Percentiles rank a stretch among this genome's conserved stretches.
phyloP scores from a whole-genome alignment of 148 eudicot species.

The Amaranthus hypochondriacus region DNA sequence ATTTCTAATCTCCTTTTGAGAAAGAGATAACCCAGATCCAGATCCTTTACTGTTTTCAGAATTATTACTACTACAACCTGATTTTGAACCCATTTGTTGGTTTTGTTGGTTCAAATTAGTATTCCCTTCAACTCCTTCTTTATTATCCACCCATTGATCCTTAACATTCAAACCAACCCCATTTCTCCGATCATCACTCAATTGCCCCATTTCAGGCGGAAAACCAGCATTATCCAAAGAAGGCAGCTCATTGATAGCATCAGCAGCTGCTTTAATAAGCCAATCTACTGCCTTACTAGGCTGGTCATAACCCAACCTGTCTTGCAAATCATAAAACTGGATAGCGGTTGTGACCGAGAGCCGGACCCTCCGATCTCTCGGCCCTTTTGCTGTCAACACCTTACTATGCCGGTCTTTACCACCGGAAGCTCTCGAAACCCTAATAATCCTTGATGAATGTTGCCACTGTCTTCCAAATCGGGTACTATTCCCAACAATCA shows the following conservation, averaged over 20 bases:
- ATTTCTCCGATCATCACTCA: slow-evolving; percentile 36
- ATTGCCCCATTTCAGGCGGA: slow-evolving; percentile 51
- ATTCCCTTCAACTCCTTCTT: slow-evolving; percentile 29
- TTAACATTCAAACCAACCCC: slow-evolving; percentile 1
- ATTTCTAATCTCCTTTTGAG: slow-evolving; percentile 59
- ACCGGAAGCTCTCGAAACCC: slow-evolving; percentile 89
- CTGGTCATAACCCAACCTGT: slow-evolving; percentile 74
- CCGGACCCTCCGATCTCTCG: slow-evolving; percentile 71
- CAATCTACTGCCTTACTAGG: slow-evolving; percentile 97
- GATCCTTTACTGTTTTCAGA: slow-evolving; percentile 87
- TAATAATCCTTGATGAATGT: slow-evolving; percentile 67
- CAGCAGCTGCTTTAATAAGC: slow-evolving; percentile 70
- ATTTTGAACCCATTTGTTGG: slow-evolving; percentile 33
- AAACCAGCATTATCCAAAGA: slow-evolving; percentile 32
- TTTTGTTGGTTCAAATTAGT: slow-evolving; percentile 17
- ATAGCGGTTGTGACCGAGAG: slow-evolving; percentile 81
- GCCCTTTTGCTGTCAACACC: slow-evolving; percentile 80
- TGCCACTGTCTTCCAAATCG: slow-evolving; percentile 53
- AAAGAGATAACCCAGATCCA: slow-evolving; percentile 61
- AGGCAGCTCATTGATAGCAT: slow-evolving; percentile 76
- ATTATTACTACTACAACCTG: slow-evolving; percentile 63
- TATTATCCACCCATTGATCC: slow-evolving; percentile 20
- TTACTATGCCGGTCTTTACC: slow-evolving; percentile 96
- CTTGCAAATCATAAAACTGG: slow-evolving; percentile 87
- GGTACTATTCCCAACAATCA: not conserved